A percentile compares a stretch with the other conserved stretches of the same genome.
phyloP scores from a whole-genome alignment of 163 green algal genomes.

The Prototheca wickerhamii region DNA sequence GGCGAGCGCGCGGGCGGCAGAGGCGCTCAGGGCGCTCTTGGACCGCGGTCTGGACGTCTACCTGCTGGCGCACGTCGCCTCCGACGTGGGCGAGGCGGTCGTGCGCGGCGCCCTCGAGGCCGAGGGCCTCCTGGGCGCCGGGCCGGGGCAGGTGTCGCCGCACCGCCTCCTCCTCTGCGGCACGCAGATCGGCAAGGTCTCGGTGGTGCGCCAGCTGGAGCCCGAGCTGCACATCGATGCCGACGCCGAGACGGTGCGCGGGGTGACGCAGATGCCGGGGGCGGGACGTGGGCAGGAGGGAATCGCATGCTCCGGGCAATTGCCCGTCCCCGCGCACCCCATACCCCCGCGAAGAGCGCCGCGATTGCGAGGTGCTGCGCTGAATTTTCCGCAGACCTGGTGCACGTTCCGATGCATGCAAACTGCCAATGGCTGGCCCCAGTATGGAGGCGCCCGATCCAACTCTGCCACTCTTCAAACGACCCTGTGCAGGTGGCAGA shows the following conservation, averaged over 20 bases:
- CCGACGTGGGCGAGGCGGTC: constrained; percentile 67
- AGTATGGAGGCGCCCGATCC: no score
- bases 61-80: constrained; percentile 47
- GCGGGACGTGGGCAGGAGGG: background rate
- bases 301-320: no score
- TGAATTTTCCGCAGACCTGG: no score
- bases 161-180: constrained; percentile 66
- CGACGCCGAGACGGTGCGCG: constrained; percentile 30
- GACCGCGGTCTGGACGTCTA: constrained; percentile 23
- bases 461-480: no score
- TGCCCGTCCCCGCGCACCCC: no score
- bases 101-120: constrained; percentile 61
- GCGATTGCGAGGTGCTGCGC: no score
- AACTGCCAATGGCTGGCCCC: no score
- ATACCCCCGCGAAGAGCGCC: no score
- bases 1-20: no score
- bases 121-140: constrained; percentile 46
- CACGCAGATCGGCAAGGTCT: constrained; percentile 66
- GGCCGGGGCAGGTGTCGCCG: constrained; percentile 32
- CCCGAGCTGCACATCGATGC: constrained; percentile 73
- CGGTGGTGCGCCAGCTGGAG: constrained; percentile 70
- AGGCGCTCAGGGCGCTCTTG: background rate
- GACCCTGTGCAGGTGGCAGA: no score
- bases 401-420: no score
- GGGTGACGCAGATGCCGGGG: background rate